Evolutionary conservation across 2,329 filamentous ascomycete species (phyloP).

Genomic region (Aureobasidium leucospermi): DNA sequence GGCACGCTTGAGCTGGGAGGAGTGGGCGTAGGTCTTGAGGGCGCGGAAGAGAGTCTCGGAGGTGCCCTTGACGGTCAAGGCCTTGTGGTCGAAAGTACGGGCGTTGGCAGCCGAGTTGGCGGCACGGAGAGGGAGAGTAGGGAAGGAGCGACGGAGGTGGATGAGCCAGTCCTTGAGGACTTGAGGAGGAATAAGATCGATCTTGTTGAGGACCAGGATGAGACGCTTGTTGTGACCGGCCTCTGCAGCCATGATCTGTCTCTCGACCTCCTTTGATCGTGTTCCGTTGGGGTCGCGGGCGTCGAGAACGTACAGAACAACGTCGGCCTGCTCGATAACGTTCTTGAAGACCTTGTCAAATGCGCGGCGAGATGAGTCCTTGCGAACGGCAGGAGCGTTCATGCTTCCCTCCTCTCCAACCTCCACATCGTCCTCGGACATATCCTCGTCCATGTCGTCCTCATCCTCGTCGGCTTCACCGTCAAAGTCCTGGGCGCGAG

Average conservation of each 20-base stretch:
- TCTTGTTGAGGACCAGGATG: conserved; percentile 92
- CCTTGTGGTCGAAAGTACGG: conserved; percentile 85
- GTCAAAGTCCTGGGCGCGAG: conserved; percentile 66
- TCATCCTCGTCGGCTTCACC: conserved; percentile 53
- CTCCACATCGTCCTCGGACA: conserved; percentile 41
- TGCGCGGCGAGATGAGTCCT: conserved; percentile 68
- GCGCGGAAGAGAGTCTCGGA: conserved; percentile 79
- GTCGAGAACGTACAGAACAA: conserved; percentile 87
- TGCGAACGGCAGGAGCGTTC: conserved; percentile 25
- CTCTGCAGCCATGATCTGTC: conserved; percentile 82
- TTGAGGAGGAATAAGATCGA: conserved; percentile 76
- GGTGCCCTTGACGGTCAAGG: conserved; percentile 79
- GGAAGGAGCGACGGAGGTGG: conserved; percentile 82
- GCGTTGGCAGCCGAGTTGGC: conserved; percentile 77
- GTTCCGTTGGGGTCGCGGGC: conserved; percentile 88
- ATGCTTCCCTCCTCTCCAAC: conserved; percentile 38
- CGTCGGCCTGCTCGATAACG: conserved; percentile 81
- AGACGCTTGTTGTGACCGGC: conserved; percentile 69
- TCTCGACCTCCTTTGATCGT: conserved; percentile 82
- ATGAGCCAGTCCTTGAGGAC: conserved; percentile 79
- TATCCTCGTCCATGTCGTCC: conserved; percentile 45
- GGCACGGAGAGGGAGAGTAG: conserved; percentile 80
- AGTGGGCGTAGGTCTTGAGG: conserved; percentile 79
- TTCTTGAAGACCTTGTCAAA: conserved; percentile 96
- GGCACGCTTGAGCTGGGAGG: conserved; percentile 77